Conservation (phyloP, 108 stramenopile genomes). For the Cyclotella kingstonii region DNA sequence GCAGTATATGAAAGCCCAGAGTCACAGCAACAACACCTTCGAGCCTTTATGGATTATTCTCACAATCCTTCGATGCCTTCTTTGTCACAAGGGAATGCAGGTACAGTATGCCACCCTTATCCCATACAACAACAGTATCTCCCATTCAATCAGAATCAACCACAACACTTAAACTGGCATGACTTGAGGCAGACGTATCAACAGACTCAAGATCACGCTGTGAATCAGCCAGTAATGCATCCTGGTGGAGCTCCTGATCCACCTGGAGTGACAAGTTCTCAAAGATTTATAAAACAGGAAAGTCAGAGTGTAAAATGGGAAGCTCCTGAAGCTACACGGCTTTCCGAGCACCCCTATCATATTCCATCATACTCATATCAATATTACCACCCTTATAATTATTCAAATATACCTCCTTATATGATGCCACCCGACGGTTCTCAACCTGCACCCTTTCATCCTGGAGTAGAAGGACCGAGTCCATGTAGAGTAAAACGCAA, state of each 20-base stretch:
- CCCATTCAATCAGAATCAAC: too few species aligned
- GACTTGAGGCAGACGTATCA: neutral
- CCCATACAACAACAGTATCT: neutral
- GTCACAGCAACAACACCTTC: neutral
- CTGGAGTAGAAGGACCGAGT: neutral
- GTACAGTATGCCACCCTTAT: neutral
- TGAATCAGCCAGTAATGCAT: neutral
- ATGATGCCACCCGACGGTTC: conserved; percentile 12
- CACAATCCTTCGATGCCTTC: conserved; percentile 2
- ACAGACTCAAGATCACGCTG: neutral
- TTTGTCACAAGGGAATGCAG: neutral
- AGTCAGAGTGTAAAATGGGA: neutral
- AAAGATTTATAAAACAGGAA: neutral
- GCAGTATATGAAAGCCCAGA: neutral
- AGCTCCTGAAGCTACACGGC: neutral
- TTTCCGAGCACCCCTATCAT: neutral
- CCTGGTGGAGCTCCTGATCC: neutral
- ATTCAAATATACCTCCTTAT: neutral
- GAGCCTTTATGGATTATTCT: neutral
- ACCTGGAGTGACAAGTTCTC: neutral
- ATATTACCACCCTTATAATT: neutral
- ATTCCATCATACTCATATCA: conserved; percentile 8
- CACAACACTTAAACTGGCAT: neutral
- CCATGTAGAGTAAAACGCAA: conserved; percentile 9
- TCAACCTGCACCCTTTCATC: conserved; percentile 8